Evolutionary conservation across 1,139 yeast genomes (phyloP).

Genomic region (Yamadazyma friedrichii): DNA sequence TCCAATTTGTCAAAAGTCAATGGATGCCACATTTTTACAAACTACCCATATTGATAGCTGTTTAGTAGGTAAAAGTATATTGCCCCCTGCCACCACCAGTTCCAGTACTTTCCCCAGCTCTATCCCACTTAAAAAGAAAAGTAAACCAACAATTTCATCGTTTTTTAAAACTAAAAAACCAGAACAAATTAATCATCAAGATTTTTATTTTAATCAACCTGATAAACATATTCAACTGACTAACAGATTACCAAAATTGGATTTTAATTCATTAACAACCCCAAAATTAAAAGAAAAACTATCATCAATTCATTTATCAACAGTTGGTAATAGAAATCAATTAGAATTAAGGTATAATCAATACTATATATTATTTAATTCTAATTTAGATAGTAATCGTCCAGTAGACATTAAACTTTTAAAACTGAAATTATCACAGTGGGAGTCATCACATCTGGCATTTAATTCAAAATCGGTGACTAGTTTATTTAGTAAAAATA

Average conservation of each 20-base stretch:
- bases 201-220: slow-evolving; percentile 33
- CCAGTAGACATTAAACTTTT: slow-evolving; percentile 62
- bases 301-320: slow-evolving; percentile 52
- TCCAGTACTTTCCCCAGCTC: not conserved
- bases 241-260: slow-evolving; percentile 55
- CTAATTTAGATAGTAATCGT: slow-evolving; percentile 73
- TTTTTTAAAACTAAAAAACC: slow-evolving; percentile 26
- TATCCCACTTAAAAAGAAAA: slow-evolving; percentile 1
- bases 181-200: slow-evolving; percentile 17
- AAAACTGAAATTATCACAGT: slow-evolving; percentile 54
- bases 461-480: slow-evolving; percentile 21
- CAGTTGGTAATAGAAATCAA: slow-evolving; percentile 60
- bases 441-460: slow-evolving; percentile 62
- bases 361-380: slow-evolving; percentile 76
- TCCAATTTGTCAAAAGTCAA: slow-evolving; percentile 63
- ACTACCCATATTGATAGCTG: slow-evolving; percentile 72
- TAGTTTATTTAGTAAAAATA: slow-evolving; percentile 23
- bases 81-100: slow-evolving; percentile 1
- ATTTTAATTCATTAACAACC: slow-evolving; percentile 58
- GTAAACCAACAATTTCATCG: slow-evolving; percentile 25
- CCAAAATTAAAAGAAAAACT: slow-evolving; percentile 64
- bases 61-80: slow-evolving; percentile 31
- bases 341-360: slow-evolving; percentile 75
- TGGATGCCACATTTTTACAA: slow-evolving; percentile 61
- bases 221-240: slow-evolving; percentile 25